Percentiles rank a stretch among this genome's conserved stretches.
These are phyloP conservation scores for Diplogelasinospora grovesii DNA, from an alignment of 495 filamentous ascomycete genomes.

Conservation along the genomic window DNA sequence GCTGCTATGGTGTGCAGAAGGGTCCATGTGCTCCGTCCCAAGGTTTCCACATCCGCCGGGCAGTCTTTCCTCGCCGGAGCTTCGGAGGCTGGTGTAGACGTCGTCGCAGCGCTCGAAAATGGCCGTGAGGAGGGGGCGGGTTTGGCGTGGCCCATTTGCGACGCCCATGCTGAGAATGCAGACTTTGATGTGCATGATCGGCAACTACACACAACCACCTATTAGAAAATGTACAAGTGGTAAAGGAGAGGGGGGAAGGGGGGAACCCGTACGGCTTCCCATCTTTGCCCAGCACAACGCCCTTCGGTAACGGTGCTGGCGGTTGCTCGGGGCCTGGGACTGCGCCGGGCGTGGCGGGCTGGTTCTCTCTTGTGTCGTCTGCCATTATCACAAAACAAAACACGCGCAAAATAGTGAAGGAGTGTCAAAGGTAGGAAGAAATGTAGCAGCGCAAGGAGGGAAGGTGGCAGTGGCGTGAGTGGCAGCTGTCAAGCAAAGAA, in stretches of 20 bases:
- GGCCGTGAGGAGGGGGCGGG: constrained; percentile 48
- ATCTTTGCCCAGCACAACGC: constrained; percentile 81
- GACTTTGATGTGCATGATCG: constrained; percentile 78
- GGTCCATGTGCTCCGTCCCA: constrained; percentile 88
- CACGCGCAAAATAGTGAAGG: neutral
- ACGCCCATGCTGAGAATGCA: constrained; percentile 49
- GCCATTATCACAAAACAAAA: neutral
- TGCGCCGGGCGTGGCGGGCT: no score
- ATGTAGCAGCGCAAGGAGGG: no score
- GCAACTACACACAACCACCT: constrained; percentile 51
- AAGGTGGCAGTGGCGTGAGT: no score
- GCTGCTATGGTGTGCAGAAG: constrained; percentile 87
- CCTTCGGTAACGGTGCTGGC: constrained; percentile 56
- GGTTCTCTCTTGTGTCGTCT: no score
- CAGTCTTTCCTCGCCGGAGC: constrained; percentile 46
- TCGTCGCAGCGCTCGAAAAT: no score
- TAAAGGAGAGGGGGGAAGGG: neutral
- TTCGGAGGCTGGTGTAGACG: constrained; percentile 25
- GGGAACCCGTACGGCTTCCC: constrained; percentile 78
- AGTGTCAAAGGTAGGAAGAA: neutral
- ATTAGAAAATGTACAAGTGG: constrained; percentile 12
- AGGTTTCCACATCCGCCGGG: constrained; percentile 73
- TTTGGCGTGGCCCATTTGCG: constrained; percentile 66
- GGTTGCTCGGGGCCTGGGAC: constrained; percentile 12
- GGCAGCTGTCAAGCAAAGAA: no score